These are phyloP conservation scores for Chlamydomonas sphaeroides DNA, from an alignment of 139 green algal genomes.

Conservation along the genomic window DNA sequence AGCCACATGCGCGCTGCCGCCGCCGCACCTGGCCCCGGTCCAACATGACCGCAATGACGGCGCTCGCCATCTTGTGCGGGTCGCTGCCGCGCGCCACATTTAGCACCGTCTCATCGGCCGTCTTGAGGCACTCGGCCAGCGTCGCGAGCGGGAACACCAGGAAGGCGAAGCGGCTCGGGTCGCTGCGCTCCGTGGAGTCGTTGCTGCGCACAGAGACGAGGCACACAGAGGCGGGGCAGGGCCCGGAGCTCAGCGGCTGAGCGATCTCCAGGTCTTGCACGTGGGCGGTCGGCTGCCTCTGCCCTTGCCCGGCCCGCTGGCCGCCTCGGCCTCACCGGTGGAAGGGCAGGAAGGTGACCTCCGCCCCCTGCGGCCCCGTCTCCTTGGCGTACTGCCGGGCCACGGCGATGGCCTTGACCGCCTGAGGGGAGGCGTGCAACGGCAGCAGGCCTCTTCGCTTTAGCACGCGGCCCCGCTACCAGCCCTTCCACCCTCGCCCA, in stretches of 20 bases:
- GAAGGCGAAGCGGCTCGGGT: conserved; percentile 52
- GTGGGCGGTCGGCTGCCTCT: too few relatives aligned
- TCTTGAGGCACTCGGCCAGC: conserved; percentile 37
- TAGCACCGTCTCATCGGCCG: conserved; percentile 45
- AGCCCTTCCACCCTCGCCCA: too few relatives aligned
- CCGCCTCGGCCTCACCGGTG: conserved; percentile 21
- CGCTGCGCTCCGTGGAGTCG: conserved; percentile 14
- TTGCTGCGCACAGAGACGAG: neutral
- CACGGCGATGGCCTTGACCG: conserved; percentile 39
- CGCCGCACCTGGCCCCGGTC: conserved; percentile 40
- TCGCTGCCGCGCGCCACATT: conserved; percentile 43
- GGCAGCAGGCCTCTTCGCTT: too few relatives aligned
- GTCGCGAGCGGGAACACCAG: conserved; percentile 44
- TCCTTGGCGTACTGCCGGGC: conserved; percentile 40
- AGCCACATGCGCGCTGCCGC: neutral
- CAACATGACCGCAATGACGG: conserved; percentile 51
- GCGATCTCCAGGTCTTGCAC: too few relatives aligned
- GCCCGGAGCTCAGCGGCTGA: too few relatives aligned
- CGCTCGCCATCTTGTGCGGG: conserved; percentile 46
- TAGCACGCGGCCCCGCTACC: too few relatives aligned
- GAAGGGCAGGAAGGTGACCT: conserved; percentile 47
- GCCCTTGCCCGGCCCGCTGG: too few relatives aligned
- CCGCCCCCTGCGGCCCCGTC: conserved; percentile 8
- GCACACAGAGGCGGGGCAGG: neutral
- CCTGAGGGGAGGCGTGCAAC: too few relatives aligned